Evolutionary conservation across 1,139 yeast species (phyloP), one percentile per base, ranked within the genome.

Genomic region (Debaryomyces subglobosus): DNA sequence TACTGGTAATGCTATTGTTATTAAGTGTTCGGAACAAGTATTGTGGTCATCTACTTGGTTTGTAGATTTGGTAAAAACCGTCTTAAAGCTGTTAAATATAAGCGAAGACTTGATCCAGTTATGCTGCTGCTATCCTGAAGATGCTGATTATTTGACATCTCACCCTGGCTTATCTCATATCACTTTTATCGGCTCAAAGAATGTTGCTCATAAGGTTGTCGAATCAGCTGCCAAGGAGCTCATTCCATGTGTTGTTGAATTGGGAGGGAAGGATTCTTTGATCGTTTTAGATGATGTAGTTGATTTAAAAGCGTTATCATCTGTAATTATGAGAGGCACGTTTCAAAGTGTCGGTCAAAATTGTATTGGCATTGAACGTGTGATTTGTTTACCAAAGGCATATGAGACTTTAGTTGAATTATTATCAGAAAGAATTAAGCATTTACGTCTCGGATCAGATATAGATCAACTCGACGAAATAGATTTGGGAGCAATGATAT

Each of bases 321-420:
- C 97, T 5, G 85, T 90, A 27, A 78, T 94, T 36, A 79, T 94
- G 85, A 79, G 99, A 63, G 99, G 98, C 24, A 86, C 97, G 0
- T 94, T 91, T 72, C 99, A 94, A 69, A 88, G 96, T 49, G 89
- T 97, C 0, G 99, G 99, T 8, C 99, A 94, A 66, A 94, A 94
- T 64, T 94, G 99, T 71, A 94, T 94, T 63, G 98, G 99, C 39
- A 88, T 94, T 49, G 99, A 94, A 68, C 78, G 99, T 53, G 96
- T 94, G 3, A 86, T 94, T 53, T 90, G 91, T 41, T 74, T 85
- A 47, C 87, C 85, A 3, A 72, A 74, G 43, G 81, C 83, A 33
- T 92, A 94, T 66, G 85, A 82, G 27, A 61, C 69, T 39, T 69
- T 94, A 39, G 84, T 85, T 1, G 69, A 74, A 0, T 79, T 82